Evolutionary conservation across 495 filamentous ascomycete species (phyloP).

Genomic region (Podospora pseudocomata): DNA sequence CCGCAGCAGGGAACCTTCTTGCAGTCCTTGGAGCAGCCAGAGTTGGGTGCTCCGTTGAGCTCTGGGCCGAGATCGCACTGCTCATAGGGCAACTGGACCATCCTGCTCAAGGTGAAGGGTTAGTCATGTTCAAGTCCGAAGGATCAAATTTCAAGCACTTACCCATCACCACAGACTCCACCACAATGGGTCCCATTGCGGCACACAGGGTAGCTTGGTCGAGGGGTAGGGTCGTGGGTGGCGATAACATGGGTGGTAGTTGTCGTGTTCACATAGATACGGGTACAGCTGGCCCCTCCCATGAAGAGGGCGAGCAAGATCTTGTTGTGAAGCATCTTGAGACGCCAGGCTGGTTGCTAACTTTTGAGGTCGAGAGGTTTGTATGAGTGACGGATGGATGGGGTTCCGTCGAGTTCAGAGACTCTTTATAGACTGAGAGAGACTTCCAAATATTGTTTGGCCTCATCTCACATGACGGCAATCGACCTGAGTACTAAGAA

Average conservation of each 20-base stretch:
- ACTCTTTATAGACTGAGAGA: neutral
- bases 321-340: conserved; percentile 12
- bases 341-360: neutral
- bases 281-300: conserved; percentile 3
- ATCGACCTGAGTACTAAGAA: neutral
- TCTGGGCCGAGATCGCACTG: conserved; percentile 16
- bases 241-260: neutral
- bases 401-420: neutral
- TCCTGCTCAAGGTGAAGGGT: conserved; percentile 1
- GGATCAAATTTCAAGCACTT: neutral
- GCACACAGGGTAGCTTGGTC: neutral
- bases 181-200: conserved; percentile 6
- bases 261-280: neutral
- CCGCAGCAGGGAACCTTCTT: conserved; percentile 7
- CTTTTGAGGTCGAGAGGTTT: neutral
- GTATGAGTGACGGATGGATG: neutral
- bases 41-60: conserved; percentile 10
- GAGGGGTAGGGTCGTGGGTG: neutral
- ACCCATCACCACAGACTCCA: conserved; percentile 20
- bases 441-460: neutral
- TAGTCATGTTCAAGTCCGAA: too few species aligned
- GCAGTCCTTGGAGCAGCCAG: conserved; percentile 10
- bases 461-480: neutral
- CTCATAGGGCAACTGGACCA: conserved; percentile 14
- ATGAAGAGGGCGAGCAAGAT: conserved; percentile 14